These are phyloP conservation scores for Chrysopogon serrulatus DNA, from an alignment of 176 grass and related monocot genomes.

Conservation along the genomic window DNA sequence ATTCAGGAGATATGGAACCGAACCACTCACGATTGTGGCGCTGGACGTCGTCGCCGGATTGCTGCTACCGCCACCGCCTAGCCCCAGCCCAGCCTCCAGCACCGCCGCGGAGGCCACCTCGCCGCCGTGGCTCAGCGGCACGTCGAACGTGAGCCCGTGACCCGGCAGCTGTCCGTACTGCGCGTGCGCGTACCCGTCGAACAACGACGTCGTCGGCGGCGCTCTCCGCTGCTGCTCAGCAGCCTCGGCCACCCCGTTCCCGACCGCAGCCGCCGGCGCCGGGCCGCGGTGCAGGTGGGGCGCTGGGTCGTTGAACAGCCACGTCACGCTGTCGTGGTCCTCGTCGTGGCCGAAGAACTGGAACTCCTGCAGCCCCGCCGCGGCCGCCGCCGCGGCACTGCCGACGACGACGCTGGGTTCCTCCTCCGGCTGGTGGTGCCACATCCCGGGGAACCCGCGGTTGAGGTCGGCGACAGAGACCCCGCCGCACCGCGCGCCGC, in stretches of 20 bases:
- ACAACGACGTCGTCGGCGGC: constrained; percentile 4
- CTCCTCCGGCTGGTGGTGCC: constrained; percentile 15
- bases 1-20: neutral
- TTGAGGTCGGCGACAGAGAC: constrained; percentile 42
- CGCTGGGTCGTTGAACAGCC: constrained; percentile 50
- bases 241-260: neutral
- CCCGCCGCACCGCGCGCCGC: constrained; percentile 24
- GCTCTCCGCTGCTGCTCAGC: constrained; percentile 33
- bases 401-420: neutral
- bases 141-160: constrained; percentile 42
- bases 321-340: constrained; percentile 57
- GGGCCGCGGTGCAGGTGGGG: constrained; percentile 43
- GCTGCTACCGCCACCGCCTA: constrained; percentile 9
- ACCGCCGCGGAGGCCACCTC: constrained; percentile 21
- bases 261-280: constrained; percentile 29
- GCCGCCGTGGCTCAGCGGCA: constrained; percentile 35
- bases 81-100: constrained; percentile 26
- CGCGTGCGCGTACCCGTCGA: constrained; percentile 44
- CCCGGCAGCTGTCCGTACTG: constrained; percentile 33
- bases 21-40: constrained; percentile 54
- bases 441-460: constrained; percentile 27
- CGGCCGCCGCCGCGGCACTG: neutral
- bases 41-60: constrained; percentile 21
- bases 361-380: constrained; percentile 54
- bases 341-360: constrained; percentile 81